These are phyloP conservation scores for Phyllosticta capitalensis DNA, from an alignment of 2,329 filamentous ascomycete species.

Conservation along the genomic window DNA sequence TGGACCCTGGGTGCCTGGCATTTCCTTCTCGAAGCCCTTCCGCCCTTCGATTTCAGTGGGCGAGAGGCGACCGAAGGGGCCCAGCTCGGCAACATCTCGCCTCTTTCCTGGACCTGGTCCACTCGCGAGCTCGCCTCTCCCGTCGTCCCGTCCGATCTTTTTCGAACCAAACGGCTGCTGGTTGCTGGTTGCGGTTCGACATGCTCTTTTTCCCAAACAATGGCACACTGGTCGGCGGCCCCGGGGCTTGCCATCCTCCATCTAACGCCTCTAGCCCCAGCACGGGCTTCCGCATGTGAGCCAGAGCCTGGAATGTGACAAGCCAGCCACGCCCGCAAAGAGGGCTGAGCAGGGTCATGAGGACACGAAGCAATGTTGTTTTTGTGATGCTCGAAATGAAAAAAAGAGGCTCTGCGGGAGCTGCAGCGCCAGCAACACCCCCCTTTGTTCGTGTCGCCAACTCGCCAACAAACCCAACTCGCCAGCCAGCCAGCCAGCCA, in stretches of 20 bases:
- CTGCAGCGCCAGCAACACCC: neutral
- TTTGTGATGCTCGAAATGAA: conserved; percentile 1
- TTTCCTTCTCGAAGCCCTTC: neutral
- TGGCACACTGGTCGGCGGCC: neutral
- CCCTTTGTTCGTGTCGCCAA: neutral
- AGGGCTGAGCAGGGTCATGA: neutral
- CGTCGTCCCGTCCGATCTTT: neutral
- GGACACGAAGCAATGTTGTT: neutral
- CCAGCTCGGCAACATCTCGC: neutral
- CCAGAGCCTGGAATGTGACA: neutral
- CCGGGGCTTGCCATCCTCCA: neutral
- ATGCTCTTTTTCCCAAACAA: neutral
- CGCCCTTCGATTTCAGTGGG: neutral
- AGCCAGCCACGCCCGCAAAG: neutral
- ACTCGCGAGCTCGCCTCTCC: neutral
- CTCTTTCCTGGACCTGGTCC: neutral
- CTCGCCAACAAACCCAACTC: neutral
- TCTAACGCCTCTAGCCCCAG: neutral
- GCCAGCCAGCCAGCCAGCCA: no score
- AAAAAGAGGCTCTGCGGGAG: conserved; percentile 4
- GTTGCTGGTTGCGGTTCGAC: neutral
- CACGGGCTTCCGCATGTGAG: neutral
- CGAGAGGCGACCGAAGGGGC: neutral
- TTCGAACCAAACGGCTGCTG: no score
- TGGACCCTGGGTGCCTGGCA: neutral